A percentile compares a stretch with the other conserved stretches of the same genome.
These are phyloP conservation scores for Scleroderma citrinum DNA, from an alignment of 768 basidiomycete species.

Conservation along the genomic window DNA sequence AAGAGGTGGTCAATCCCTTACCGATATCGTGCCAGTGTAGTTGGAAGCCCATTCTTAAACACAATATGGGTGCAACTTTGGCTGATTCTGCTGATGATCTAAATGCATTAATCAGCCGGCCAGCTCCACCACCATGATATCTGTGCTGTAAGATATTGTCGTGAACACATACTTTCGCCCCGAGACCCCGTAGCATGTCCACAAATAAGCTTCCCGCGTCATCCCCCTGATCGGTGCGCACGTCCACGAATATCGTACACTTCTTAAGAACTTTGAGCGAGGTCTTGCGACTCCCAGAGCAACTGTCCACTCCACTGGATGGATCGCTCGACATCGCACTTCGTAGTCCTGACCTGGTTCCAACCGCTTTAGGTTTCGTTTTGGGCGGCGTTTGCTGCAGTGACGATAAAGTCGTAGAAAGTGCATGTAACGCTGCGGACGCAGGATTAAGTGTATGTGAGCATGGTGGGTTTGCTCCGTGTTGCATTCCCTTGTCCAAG, in stretches of 20 bases:
- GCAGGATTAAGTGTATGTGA: slow-evolving; percentile 24
- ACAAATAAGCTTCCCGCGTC: slow-evolving; percentile 77
- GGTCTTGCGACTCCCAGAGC: slow-evolving; percentile 22
- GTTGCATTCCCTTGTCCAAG: slow-evolving; percentile 20
- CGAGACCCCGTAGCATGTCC: slow-evolving; percentile 74
- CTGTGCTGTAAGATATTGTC: background rate
- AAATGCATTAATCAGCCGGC: background rate
- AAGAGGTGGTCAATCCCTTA: slow-evolving; percentile 23
- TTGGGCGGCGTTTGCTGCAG: slow-evolving; percentile 37
- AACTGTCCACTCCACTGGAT: slow-evolving; percentile 16
- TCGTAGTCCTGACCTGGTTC: slow-evolving; percentile 43
- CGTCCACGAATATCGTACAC: slow-evolving; percentile 82
- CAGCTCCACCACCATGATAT: too few species aligned
- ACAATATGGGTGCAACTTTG: slow-evolving; percentile 80
- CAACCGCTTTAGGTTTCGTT: slow-evolving; percentile 31
- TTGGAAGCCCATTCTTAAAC: slow-evolving; percentile 74
- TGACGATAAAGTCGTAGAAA: slow-evolving; percentile 57
- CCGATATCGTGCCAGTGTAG: slow-evolving; percentile 71
- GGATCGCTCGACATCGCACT: slow-evolving; percentile 26
- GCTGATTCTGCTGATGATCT: slow-evolving; percentile 63
- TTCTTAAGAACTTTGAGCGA: slow-evolving; percentile 55
- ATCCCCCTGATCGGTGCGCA: slow-evolving; percentile 66
- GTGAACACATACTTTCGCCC: slow-evolving; percentile 60
- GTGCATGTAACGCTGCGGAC: slow-evolving; percentile 46
- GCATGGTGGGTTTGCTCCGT: slow-evolving; percentile 9